A percentile compares a stretch with the other conserved stretches of the same genome.
Evolutionary conservation across 352 stramenopile genomes (phyloP).

Genomic region (Plasmopara viticola): DNA sequence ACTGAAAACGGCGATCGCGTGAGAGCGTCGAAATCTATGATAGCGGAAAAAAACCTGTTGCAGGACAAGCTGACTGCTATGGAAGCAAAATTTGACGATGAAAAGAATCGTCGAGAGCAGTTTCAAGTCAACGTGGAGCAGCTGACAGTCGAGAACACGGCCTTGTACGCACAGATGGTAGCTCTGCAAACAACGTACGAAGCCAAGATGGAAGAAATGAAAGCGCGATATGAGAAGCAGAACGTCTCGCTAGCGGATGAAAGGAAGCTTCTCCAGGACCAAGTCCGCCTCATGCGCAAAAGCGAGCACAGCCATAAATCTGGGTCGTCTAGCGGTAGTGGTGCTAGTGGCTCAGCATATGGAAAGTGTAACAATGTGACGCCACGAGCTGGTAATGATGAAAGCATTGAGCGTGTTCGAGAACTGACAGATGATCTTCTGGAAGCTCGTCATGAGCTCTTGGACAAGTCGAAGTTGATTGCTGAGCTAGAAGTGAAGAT

Average conservation of each 20-base stretch:
- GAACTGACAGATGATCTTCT: slow-evolving; percentile 71
- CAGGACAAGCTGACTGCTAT: slow-evolving; percentile 58
- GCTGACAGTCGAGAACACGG: slow-evolving; percentile 79
- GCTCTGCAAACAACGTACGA: slow-evolving; percentile 75
- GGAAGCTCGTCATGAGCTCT: slow-evolving; percentile 51
- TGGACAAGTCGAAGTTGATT: slow-evolving; percentile 55
- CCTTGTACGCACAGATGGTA: slow-evolving; percentile 83
- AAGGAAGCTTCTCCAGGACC: slow-evolving; percentile 69
- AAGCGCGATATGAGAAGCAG: slow-evolving; percentile 61
- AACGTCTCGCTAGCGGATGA: slow-evolving; percentile 62
- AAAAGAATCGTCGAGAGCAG: slow-evolving; percentile 74
- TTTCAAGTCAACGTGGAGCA: slow-evolving; percentile 86
- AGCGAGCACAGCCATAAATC: slow-evolving; percentile 23
- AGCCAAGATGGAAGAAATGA: slow-evolving; percentile 76
- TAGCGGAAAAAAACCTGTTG: slow-evolving; percentile 68
- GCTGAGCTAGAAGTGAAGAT: slow-evolving; percentile 58
- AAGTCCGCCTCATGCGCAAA: slow-evolving; percentile 66
- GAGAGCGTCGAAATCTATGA: slow-evolving; percentile 51
- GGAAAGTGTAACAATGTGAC: slow-evolving; percentile 9
- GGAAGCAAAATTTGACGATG: slow-evolving; percentile 70
- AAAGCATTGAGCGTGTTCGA: slow-evolving; percentile 45
- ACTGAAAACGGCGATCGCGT: slow-evolving; percentile 52
- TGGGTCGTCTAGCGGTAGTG: slow-evolving; percentile 7
- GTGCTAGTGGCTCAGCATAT: slow-evolving; percentile 6
- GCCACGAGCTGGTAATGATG: slow-evolving; percentile 28